Base-by-base conservation (phyloP, 805 yeast species). In the Pichia deserticola region DNA sequence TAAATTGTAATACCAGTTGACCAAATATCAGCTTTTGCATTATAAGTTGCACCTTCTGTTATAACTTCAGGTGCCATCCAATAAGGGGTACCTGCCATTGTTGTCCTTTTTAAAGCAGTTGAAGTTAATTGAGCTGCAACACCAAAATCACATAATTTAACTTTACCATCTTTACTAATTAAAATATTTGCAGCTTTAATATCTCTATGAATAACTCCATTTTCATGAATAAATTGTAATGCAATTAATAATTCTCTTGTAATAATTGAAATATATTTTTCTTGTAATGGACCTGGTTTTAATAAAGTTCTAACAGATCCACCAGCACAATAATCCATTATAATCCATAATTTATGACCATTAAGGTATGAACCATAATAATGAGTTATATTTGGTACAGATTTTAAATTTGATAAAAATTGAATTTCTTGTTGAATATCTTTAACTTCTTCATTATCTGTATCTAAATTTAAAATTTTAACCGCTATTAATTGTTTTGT, bases 51-150 rank as follows among this genome's bases (percentile, higher is more conserved):
- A 39, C 95, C 95, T 65, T 92, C 97, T 69, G 87, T 77, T 38
- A 92, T 92, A 34, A 92, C 99, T 65, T 92, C 99, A 0, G 99
- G 99, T 0, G 99, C 97, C 99, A 93, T 93, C 99, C 99, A 93
- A 63, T 89, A 93, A 0, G 95, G 95, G 0, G 95, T 86, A 7
- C 95, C 95, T 0, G 96, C 98, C 80, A 95, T 89, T 0, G 99
- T 93, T 36, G 92, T 86, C 58, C 99, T 75, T 63, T 89, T 88
- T 42, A 83, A 65, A 20, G 82, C 79, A 37, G 83, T 77, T 36
- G 90, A 76, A 3, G 95, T 80, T 41, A 90, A 71, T 63, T 89
- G 92, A 1, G 97, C 97, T 0, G 99, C 99, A 27, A 95, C 99
- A 34, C 99, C 99, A 68, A 93, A 93, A 66, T 93, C 99, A 74